Evolutionary conservation across 2,329 filamentous ascomycete genomes (phyloP).

Genomic region (Daldinia sp.): DNA sequence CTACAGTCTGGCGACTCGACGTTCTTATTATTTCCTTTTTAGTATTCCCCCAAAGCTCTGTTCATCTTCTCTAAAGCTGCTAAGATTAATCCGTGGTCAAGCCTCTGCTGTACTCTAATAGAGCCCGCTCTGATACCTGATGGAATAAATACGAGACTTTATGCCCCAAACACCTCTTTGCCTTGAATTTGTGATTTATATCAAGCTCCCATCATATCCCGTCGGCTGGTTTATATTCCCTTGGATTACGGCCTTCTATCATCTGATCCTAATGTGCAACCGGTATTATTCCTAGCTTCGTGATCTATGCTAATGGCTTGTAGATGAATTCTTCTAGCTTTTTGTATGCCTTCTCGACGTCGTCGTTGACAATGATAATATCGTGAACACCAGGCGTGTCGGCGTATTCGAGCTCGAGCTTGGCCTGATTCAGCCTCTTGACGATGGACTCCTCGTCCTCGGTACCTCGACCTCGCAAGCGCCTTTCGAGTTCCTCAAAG

Average conservation of each 20-base stretch:
- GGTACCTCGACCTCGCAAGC: slow-evolving; percentile 81
- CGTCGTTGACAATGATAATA: slow-evolving; percentile 73
- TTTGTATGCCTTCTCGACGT: slow-evolving; percentile 64
- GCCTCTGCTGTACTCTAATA: slow-evolving; percentile 48
- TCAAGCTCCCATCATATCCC: slow-evolving; percentile 6
- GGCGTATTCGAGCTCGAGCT: slow-evolving; percentile 79
- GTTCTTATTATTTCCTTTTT: slow-evolving; percentile 60
- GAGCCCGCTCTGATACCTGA: slow-evolving; percentile 58
- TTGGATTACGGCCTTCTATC: slow-evolving; percentile 19
- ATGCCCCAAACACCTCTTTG: slow-evolving; percentile 31
- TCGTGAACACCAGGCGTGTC: slow-evolving; percentile 75
- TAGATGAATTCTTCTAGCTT: slow-evolving; percentile 65
- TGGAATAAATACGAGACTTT: slow-evolving; percentile 52
- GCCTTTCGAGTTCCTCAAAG: slow-evolving; percentile 77
- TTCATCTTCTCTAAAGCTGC: slow-evolving; percentile 52
- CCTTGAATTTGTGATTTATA: slow-evolving; percentile 26
- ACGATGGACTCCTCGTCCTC: slow-evolving; percentile 79
- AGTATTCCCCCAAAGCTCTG: slow-evolving; percentile 56
- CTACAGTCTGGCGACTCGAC: slow-evolving; percentile 53
- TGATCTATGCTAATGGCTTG: slow-evolving; percentile 44
- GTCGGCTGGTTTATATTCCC: slow-evolving; percentile 11
- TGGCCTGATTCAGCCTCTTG: slow-evolving; percentile 77
- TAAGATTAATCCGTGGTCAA: slow-evolving; percentile 56
- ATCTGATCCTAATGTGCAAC: slow-evolving; percentile 12
- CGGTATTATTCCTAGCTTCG: slow-evolving; percentile 1